Conservation (phyloP, 768 basidiomycete genomes). For the Boletus pseudopeckii region DNA sequence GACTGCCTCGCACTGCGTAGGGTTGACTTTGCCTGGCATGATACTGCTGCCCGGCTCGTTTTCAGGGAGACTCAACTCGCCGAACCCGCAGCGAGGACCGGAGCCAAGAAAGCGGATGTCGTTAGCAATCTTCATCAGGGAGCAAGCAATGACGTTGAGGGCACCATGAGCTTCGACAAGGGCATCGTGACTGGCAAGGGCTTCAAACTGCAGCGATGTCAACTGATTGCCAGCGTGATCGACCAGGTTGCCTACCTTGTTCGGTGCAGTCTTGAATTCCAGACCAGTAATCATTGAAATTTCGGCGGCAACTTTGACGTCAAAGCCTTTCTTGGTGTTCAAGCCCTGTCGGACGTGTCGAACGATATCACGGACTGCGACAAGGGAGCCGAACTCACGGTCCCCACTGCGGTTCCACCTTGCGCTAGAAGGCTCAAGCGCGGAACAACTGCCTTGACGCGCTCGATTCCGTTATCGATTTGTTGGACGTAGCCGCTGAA, state of each 20-base stretch:
- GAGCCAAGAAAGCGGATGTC: slow-evolving; percentile 98
- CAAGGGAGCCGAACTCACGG: slow-evolving; percentile 49
- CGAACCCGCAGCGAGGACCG: slow-evolving; percentile 95
- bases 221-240: not conserved
- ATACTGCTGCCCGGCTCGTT: slow-evolving; percentile 99
- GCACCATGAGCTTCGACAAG: slow-evolving; percentile 97
- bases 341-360: slow-evolving; percentile 59
- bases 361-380: slow-evolving; percentile 1
- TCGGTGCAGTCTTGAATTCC: slow-evolving; percentile 93
- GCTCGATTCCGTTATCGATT: slow-evolving; percentile 83
- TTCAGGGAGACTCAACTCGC: slow-evolving; percentile 91
- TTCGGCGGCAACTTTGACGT: slow-evolving; percentile 88
- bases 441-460: slow-evolving; percentile 77
- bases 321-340: slow-evolving; percentile 96
- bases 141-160: slow-evolving; percentile 93
- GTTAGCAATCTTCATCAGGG: slow-evolving; percentile 99
- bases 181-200: slow-evolving; percentile 96
- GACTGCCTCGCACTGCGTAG: slow-evolving; percentile 97
- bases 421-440: slow-evolving; percentile 89
- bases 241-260: slow-evolving; percentile 64
- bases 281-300: slow-evolving; percentile 89
- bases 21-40: slow-evolving; percentile 99
- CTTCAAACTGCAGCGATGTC: slow-evolving; percentile 72
- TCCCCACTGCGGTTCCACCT: slow-evolving; percentile 98
- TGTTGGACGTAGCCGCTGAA: slow-evolving; percentile 99